Base-by-base conservation (phyloP, 2,329 filamentous ascomycete species). In the Microsporum canis region DNA sequence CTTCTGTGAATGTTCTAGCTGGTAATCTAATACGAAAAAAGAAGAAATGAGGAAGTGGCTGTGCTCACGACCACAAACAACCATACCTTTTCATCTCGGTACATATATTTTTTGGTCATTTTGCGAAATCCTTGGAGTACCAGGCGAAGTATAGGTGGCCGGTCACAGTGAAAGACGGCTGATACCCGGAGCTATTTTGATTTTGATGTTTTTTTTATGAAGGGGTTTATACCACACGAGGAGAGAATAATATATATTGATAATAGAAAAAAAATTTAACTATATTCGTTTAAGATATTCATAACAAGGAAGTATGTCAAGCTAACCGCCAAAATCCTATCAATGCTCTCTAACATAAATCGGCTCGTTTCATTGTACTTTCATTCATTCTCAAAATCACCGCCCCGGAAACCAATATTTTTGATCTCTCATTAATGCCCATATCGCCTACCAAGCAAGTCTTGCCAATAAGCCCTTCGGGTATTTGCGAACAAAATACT, bases 401-500 rank as follows among this genome's bases (percentile, higher is more conserved):
- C 17, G 17, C 17, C 17, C 17, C 17, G 17, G 17, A 7, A 43
- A 14, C 14, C 14, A 14, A n/a, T 12, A 43, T 5, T n/a, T 17
- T 43, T 43, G 14, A 29, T 1, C 3, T 39, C 10, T 39, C 34
- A 12, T 27, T 27, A 27, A 5, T 29, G 5, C 10, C 45, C 12
- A 2, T 33, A 0, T n/a, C 17, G 39, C 7, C 58, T 77, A 88
- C 85, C 86, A 89, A 56, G 86, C 85, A 62, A 83, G 75, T 71
- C 73, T 83, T 0, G 81, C 85, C 58, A 87, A 60, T 2, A 82
- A 62, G 0, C 85, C 80, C 1, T 75, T 68, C 0, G 86, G 85
- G 74, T 79, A 85, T 60, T 71, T 82, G 61, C 86, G 78, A 1
- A 88, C 81, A 27, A 73, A 73, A 59, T 76, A 85, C 71, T 89